Evolutionary conservation across 495 filamentous ascomycete genomes (phyloP), one percentile per base, ranked within the genome.

Genomic region (Tirmania nivea): DNA sequence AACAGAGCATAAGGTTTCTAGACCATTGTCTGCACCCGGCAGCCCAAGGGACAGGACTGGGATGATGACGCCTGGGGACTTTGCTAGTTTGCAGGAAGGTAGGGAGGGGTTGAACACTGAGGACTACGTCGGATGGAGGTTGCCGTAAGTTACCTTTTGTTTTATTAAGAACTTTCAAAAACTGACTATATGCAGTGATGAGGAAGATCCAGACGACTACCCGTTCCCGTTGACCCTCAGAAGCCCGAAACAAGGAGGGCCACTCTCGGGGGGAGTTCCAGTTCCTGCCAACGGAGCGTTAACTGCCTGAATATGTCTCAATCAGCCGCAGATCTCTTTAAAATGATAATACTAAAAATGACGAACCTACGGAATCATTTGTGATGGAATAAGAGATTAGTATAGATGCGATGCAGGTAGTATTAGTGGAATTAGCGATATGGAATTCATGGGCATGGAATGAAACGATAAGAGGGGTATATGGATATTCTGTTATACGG

Each of bases 61-160:
- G 34, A 92, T 95, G 86, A 96, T 97, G 92, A 97, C 90, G 1
- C 90, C 90, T 16, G 90, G 90, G 36, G 90, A 97, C 65, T 97
- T 96, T 70, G 90, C 86, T 2, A 92, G 85, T 50, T 69, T 97
- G 31, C 92, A 96, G 68, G 90, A 97, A 67, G 86, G 86, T 34
- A 78, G 80, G 48, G 90, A 97, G 67, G 90, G 90, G 3, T 68
- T 97, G 57, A 87, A 78, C 67, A 96, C 90, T 12, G 90, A 97
- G 68, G 90, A 97, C 63, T 96, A 97, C 63, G 83, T 96, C 58
- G 81, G 90, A 45, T 97, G 92, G 90, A 92, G 89, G 68, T 71
- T 97, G 20, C 90, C 90, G 84, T 95, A 76, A 82, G 87, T 82
- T 54, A 12, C 34, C 49, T 11, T n/a, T 37, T 14, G 60, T 54